phyloP scores from a whole-genome alignment of 495 filamentous ascomycete species.

The Articulospora tetracladia region DNA sequence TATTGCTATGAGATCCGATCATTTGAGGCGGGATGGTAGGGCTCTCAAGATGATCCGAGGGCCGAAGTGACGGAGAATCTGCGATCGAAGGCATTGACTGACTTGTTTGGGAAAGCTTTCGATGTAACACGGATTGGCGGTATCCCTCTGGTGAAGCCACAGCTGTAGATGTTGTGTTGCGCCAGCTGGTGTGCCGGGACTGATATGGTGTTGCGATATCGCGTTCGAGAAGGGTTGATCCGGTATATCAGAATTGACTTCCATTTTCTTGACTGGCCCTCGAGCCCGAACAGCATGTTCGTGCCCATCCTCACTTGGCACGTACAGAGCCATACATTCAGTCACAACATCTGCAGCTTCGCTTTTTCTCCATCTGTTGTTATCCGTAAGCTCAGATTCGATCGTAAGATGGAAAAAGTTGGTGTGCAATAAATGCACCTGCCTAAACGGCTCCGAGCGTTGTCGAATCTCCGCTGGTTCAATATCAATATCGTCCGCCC shows the following conservation, averaged over 20 bases:
- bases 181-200: constrained; percentile 30
- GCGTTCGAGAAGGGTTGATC: constrained; percentile 16
- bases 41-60: constrained; percentile 44
- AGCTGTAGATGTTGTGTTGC: constrained; percentile 44
- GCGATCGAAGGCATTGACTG: constrained; percentile 18
- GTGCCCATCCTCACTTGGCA: constrained; percentile 19
- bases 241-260: constrained; percentile 22
- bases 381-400: constrained; percentile 67
- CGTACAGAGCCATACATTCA: constrained; percentile 56
- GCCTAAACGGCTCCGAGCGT: constrained; percentile 62
- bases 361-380: constrained; percentile 66
- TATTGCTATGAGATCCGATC: constrained; percentile 37
- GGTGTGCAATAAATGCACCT: constrained; percentile 64
- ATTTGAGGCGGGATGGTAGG: constrained; percentile 51
- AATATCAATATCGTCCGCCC: constrained; percentile 65
- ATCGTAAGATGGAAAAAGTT: constrained; percentile 69
- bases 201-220: constrained; percentile 11
- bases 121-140: constrained; percentile 7
- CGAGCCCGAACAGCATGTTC: constrained; percentile 7
- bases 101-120: constrained; percentile 12
- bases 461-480: constrained; percentile 66
- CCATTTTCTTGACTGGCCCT: constrained; percentile 5
- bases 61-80: constrained; percentile 37
- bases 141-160: constrained; percentile 29
- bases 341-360: constrained; percentile 69